Percentiles rank a stretch among this genome's conserved stretches.
phyloP scores from a whole-genome alignment of 2,329 filamentous ascomycete genomes.

The Claviceps quebecensis region DNA sequence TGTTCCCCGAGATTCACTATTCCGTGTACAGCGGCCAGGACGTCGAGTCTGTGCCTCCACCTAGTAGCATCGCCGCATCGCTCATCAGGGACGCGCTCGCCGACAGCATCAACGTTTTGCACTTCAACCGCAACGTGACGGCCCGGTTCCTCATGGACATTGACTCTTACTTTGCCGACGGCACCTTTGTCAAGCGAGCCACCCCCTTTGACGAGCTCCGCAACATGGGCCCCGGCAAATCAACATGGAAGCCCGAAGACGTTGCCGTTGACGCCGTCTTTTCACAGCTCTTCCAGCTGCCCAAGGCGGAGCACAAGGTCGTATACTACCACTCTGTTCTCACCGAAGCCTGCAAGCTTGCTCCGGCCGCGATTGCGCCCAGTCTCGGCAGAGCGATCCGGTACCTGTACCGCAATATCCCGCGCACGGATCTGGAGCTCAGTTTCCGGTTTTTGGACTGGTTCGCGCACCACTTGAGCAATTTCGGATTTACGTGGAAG shows the following conservation, averaged over 20 bases:
- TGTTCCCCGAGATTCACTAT: slow-evolving; percentile 89
- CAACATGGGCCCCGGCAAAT: slow-evolving; percentile 47
- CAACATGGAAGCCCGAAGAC: slow-evolving; percentile 95
- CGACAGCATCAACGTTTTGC: slow-evolving; percentile 85
- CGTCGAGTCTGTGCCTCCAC: slow-evolving; percentile 72
- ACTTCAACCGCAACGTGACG: slow-evolving; percentile 80
- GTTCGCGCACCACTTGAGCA: slow-evolving; percentile 96
- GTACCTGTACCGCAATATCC: slow-evolving; percentile 71
- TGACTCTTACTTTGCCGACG: slow-evolving; percentile 83
- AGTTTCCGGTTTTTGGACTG: slow-evolving; percentile 84
- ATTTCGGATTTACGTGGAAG: slow-evolving; percentile 99
- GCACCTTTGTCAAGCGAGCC: slow-evolving; percentile 85
- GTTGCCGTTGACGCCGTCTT: slow-evolving; percentile 96
- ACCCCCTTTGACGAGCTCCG: slow-evolving; percentile 84
- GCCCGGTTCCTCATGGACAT: slow-evolving; percentile 86
- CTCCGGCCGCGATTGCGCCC: slow-evolving; percentile 89
- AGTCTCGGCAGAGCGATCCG: slow-evolving; percentile 87
- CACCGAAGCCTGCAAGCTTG: slow-evolving; percentile 90
- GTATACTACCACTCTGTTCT: slow-evolving; percentile 95
- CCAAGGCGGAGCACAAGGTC: slow-evolving; percentile 76
- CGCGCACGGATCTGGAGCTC: slow-evolving; percentile 76
- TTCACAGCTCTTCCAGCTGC: slow-evolving; percentile 82
- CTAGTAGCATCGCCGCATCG: slow-evolving; percentile 62
- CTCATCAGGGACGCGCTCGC: slow-evolving; percentile 73
- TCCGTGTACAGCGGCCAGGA: slow-evolving; percentile 85